Percentiles rank a stretch among this genome's conserved stretches.
phyloP scores from a whole-genome alignment of 768 basidiomycete genomes.

The Pleurotus eryngii region DNA sequence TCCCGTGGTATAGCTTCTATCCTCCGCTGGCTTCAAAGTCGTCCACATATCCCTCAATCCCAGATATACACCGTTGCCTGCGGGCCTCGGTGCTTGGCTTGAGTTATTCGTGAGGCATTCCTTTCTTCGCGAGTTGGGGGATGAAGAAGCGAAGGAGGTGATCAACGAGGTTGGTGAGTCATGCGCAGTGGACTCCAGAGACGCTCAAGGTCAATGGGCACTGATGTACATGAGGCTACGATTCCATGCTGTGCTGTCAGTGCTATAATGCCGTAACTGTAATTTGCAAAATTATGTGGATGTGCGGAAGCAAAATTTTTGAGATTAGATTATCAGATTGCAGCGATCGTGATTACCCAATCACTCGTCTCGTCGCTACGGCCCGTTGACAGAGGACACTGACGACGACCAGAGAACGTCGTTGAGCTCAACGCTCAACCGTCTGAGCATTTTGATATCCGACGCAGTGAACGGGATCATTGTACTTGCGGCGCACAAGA shows the following conservation, averaged over 20 bases:
- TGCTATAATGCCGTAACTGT: too few relatives aligned
- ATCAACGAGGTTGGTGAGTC: slow-evolving; percentile 61
- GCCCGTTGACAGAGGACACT: too few relatives aligned
- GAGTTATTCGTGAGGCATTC: slow-evolving; percentile 59
- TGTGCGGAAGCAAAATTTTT: too few relatives aligned
- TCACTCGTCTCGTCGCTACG: too few relatives aligned
- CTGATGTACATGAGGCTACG: slow-evolving; percentile 74
- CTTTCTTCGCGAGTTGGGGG: slow-evolving; percentile 51
- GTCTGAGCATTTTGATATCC: too few relatives aligned
- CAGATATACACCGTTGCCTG: slow-evolving; percentile 47
- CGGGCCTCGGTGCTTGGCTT: slow-evolving; percentile 65
- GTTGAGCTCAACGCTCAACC: too few relatives aligned
- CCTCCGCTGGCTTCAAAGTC: slow-evolving; percentile 53
- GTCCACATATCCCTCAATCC: slow-evolving; percentile 53
- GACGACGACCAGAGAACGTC: too few relatives aligned
- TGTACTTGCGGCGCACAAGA: too few relatives aligned
- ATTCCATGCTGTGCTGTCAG: slow-evolving; percentile 46
- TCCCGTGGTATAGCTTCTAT: slow-evolving; percentile 42
- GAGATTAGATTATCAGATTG: too few relatives aligned
- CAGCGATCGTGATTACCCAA: too few relatives aligned
- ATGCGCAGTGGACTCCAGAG: slow-evolving; percentile 53
- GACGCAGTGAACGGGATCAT: too few relatives aligned
- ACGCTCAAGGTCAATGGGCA: slow-evolving; percentile 59
- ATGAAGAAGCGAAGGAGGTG: slow-evolving; percentile 54
- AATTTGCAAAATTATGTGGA: too few relatives aligned